These are phyloP conservation scores for Scleromitrula shiraiana DNA, from an alignment of 2,329 filamentous ascomycete species.

Conservation along the genomic window DNA sequence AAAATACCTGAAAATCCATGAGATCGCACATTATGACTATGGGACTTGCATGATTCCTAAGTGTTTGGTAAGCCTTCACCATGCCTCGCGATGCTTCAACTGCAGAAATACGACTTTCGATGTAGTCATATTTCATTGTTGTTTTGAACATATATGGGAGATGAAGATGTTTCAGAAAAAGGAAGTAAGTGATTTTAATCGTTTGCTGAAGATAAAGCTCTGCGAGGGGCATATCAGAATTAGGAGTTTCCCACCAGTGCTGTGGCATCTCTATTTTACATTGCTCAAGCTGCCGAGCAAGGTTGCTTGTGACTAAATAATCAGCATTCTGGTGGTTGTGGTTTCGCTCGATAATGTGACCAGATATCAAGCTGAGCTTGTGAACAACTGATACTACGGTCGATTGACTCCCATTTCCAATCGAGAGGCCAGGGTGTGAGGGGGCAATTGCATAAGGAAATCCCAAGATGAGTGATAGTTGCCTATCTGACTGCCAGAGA, in stretches of 20 bases:
- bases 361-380: slow-evolving; percentile 24
- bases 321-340: slow-evolving; percentile 30
- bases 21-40: slow-evolving; percentile 37
- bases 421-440: slow-evolving; percentile 11
- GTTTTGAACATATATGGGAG: slow-evolving; percentile 39
- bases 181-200: slow-evolving; percentile 34
- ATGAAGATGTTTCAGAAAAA: slow-evolving; percentile 35
- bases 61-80: slow-evolving; percentile 32
- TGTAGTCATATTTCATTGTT: slow-evolving; percentile 30
- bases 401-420: neutral
- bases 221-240: slow-evolving; percentile 19
- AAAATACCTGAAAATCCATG: slow-evolving; percentile 41
- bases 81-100: slow-evolving; percentile 36
- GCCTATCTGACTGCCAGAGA: slow-evolving; percentile 39
- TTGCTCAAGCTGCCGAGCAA: slow-evolving; percentile 35
- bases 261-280: slow-evolving; percentile 27
- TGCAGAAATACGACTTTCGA: slow-evolving; percentile 32
- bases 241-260: slow-evolving; percentile 26
- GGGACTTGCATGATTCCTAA: slow-evolving; percentile 26
- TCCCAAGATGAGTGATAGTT: slow-evolving; percentile 44
- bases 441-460: slow-evolving; percentile 38
- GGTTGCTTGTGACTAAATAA: slow-evolving; percentile 32
- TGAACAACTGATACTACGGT: neutral
- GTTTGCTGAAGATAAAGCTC: slow-evolving; percentile 30
- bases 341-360: slow-evolving; percentile 36